Conservation (phyloP, 2,329 filamentous ascomycete species). For the Cladorrhinum sp. region DNA sequence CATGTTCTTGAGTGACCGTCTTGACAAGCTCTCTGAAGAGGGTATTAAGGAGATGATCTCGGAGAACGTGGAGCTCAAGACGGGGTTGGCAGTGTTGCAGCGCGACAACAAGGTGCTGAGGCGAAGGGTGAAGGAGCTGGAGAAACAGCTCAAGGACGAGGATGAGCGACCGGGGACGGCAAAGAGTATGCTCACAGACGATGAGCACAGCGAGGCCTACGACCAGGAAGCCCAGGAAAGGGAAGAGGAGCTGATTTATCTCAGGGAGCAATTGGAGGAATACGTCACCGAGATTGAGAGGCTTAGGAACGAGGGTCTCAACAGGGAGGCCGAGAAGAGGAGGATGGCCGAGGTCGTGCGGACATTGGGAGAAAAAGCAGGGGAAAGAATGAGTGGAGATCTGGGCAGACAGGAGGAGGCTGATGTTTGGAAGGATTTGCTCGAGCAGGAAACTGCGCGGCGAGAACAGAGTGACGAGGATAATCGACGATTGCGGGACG, state of each 20-base stretch:
- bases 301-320: constrained; percentile 71
- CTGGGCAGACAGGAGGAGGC: constrained; percentile 59
- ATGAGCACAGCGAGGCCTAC: constrained; percentile 55
- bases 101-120: constrained; percentile 85
- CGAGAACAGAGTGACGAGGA: constrained; percentile 90
- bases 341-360: constrained; percentile 78
- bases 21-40: constrained; percentile 92
- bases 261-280: constrained; percentile 82
- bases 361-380: constrained; percentile 40
- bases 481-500: constrained; percentile 77
- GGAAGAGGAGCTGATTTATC: constrained; percentile 80
- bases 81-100: constrained; percentile 80
- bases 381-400: constrained; percentile 48
- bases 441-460: constrained; percentile 85
- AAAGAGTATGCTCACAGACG: constrained; percentile 53
- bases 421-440: constrained; percentile 91
- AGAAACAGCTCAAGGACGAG: constrained; percentile 71
- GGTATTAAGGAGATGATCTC: constrained; percentile 97
- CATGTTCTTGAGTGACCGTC: constrained; percentile 89
- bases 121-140: constrained; percentile 78
- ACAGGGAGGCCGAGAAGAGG: constrained; percentile 79
- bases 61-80: constrained; percentile 94
- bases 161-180: constrained; percentile 61
- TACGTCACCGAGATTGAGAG: constrained; percentile 82
- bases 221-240: constrained; percentile 64